Evolutionary conservation across 208 protist genomes (phyloP).

Genomic region (Leishmania tarentolae): DNA sequence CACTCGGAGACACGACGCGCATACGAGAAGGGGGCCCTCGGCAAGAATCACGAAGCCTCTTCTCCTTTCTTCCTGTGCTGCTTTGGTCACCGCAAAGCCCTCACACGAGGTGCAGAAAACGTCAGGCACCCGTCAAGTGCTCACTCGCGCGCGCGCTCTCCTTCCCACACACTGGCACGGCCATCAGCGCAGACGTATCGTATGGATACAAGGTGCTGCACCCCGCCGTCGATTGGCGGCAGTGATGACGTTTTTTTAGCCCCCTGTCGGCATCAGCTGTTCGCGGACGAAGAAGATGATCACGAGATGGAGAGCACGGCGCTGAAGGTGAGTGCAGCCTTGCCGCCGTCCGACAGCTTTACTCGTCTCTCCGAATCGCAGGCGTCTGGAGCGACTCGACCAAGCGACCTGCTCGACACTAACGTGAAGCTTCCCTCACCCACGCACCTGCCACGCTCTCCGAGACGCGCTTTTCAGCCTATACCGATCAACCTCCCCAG

Average conservation of each 20-base stretch:
- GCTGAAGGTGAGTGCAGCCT: slow-evolving; percentile 16
- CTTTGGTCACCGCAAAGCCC: neutral
- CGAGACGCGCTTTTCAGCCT: slow-evolving; percentile 28
- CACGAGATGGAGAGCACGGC: neutral
- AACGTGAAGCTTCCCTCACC: slow-evolving; percentile 21
- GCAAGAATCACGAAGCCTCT: neutral
- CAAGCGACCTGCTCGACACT: slow-evolving; percentile 9
- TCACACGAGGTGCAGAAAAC: slow-evolving; percentile 1
- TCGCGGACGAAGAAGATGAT: slow-evolving; percentile 27
- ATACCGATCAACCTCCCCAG: slow-evolving; percentile 22
- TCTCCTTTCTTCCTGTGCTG: neutral
- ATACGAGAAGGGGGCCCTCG: neutral
- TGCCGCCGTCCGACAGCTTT: slow-evolving; percentile 31
- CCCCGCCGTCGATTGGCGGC: slow-evolving; percentile 19
- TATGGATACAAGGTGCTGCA: slow-evolving; percentile 33
- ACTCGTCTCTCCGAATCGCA: slow-evolving; percentile 15
- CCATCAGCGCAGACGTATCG: neutral
- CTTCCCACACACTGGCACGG: neutral
- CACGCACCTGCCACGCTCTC: slow-evolving; percentile 15
- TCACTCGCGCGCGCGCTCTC: neutral
- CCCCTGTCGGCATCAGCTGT: slow-evolving; percentile 30
- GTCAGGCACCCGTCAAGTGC: neutral
- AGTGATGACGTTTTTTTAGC: slow-evolving; percentile 17
- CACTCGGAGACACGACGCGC: neutral
- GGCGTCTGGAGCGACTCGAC: slow-evolving; percentile 16